Evolutionary conservation across 768 basidiomycete genomes (phyloP).

Genomic region (Collybia nuda): DNA sequence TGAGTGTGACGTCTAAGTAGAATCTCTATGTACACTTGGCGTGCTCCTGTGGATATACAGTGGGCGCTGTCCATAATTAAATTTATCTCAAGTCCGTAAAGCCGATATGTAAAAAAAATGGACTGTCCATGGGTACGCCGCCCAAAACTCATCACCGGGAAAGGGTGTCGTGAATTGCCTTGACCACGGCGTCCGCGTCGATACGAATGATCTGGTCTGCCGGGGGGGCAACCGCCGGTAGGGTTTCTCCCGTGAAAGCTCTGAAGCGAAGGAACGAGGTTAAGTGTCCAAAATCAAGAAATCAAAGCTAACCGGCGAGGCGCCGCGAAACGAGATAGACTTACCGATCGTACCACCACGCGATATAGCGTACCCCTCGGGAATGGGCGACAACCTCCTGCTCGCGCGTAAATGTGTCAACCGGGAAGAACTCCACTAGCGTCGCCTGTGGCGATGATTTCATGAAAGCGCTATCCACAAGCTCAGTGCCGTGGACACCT

Average conservation of each 20-base stretch:
- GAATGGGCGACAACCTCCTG: slow-evolving; percentile 55
- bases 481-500: slow-evolving; percentile 57
- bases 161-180: slow-evolving; percentile 30
- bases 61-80: too few species aligned
- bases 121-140: not conserved
- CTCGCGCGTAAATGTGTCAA: slow-evolving; percentile 63
- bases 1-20: too few species aligned
- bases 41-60: too few species aligned
- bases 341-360: slow-evolving; percentile 44
- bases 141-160: slow-evolving; percentile 1
- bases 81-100: too few species aligned
- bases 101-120: too few species aligned
- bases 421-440: slow-evolving; percentile 77
- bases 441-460: slow-evolving; percentile 56
- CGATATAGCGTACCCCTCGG: slow-evolving; percentile 56
- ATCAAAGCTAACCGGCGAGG: not conserved
- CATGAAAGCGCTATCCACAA: slow-evolving; percentile 74
- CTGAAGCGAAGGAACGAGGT: slow-evolving; percentile 22
- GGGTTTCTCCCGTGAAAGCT: slow-evolving; percentile 27
- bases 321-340: not conserved
- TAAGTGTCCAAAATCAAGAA: not conserved
- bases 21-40: too few species aligned
- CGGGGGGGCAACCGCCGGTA: slow-evolving; percentile 32
- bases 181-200: slow-evolving; percentile 39
- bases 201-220: slow-evolving; percentile 28